Percentiles rank a stretch among this genome's conserved stretches.
Evolutionary conservation across 495 filamentous ascomycete genomes (phyloP).

Genomic region (Cairneyella variabilis): DNA sequence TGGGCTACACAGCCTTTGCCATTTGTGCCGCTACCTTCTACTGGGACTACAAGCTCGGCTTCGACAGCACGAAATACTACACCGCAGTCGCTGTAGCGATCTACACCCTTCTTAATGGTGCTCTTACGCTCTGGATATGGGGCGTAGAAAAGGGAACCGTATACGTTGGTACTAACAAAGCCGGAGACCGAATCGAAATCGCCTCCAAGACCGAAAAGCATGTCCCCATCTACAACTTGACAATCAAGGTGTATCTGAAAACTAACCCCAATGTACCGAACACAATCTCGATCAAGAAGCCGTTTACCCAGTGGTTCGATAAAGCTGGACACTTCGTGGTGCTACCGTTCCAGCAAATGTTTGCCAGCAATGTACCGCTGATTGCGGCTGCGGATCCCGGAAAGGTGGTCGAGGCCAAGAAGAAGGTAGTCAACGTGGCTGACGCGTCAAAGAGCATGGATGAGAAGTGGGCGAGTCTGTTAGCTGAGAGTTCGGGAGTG

Average conservation of each 20-base stretch:
- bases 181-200: slow-evolving; percentile 54
- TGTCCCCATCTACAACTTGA: slow-evolving; percentile 71
- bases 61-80: slow-evolving; percentile 71
- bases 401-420: slow-evolving; percentile 31
- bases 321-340: slow-evolving; percentile 75
- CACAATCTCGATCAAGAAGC: slow-evolving; percentile 50
- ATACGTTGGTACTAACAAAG: slow-evolving; percentile 60
- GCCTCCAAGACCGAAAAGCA: slow-evolving; percentile 69
- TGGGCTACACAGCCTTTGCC: slow-evolving; percentile 79
- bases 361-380: slow-evolving; percentile 64
- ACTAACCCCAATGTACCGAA: slow-evolving; percentile 10
- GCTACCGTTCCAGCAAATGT: slow-evolving; percentile 77
- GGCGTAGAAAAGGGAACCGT: slow-evolving; percentile 76
- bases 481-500: slow-evolving; percentile 22
- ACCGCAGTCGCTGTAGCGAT: slow-evolving; percentile 72
- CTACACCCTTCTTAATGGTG: slow-evolving; percentile 77
- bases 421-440: slow-evolving; percentile 7
- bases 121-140: slow-evolving; percentile 84
- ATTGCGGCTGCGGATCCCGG: slow-evolving; percentile 67
- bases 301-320: slow-evolving; percentile 88
- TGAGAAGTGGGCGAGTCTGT: slow-evolving; percentile 25
- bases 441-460: slow-evolving; percentile 17
- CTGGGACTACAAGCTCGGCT: slow-evolving; percentile 87
- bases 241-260: slow-evolving; percentile 43
- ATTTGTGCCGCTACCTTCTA: slow-evolving; percentile 81